These are phyloP conservation scores for Closterium sp. DNA, from an alignment of 139 green algal genomes.

Conservation along the genomic window DNA sequence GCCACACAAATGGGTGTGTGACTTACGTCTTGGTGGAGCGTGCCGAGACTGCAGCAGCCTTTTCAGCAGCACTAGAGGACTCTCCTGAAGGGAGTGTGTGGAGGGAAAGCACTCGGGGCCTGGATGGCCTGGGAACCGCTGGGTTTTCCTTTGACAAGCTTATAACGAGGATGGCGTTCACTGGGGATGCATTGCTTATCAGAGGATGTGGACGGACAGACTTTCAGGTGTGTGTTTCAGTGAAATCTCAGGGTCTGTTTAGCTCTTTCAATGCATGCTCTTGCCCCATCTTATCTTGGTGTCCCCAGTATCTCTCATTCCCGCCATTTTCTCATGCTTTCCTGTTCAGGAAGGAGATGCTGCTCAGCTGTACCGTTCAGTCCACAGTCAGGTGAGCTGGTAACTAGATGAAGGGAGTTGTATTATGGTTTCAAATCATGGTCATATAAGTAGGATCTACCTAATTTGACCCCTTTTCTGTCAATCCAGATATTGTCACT, in stretches of 20 bases:
- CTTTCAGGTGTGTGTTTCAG: constrained; percentile 60
- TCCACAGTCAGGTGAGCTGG: not conserved
- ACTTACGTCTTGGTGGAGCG: not conserved
- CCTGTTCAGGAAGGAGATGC: not conserved
- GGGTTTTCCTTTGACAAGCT: not conserved
- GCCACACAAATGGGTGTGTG: not conserved
- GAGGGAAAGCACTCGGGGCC: not conserved
- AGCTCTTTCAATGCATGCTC: too few species aligned
- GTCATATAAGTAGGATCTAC: not conserved
- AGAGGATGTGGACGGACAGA: constrained; percentile 70
- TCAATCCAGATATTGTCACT: constrained; percentile 58
- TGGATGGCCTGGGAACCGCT: not conserved
- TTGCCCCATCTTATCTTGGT: too few species aligned
- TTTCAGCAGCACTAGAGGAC: not conserved
- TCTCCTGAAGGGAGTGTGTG: not conserved
- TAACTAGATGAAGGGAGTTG: not conserved
- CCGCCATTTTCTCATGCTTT: not conserved
- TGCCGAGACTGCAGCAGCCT: not conserved
- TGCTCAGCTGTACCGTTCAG: not conserved
- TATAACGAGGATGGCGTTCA: constrained; percentile 57
- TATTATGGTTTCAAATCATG: not conserved
- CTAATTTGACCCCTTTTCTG: constrained; percentile 41
- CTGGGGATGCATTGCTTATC: constrained; percentile 67
- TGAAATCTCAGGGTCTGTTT: too few species aligned
- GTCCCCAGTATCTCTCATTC: too few species aligned